phyloP scores from a whole-genome alignment of 164 flowering plant species.

The Cinnamomum micranthum region DNA sequence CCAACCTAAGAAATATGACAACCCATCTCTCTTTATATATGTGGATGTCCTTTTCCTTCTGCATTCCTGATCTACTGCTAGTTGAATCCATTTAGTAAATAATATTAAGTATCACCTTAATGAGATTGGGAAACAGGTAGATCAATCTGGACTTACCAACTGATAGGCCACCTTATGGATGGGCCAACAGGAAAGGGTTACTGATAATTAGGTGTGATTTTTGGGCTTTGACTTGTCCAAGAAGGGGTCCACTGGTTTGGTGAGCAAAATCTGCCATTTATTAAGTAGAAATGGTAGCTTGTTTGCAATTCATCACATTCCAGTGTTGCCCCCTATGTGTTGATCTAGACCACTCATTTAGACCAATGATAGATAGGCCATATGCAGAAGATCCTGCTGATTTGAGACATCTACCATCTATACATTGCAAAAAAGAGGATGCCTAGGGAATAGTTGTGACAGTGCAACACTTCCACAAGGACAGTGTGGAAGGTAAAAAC shows the following conservation, averaged over 20 bases:
- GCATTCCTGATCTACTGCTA: neutral
- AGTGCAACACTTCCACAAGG: neutral
- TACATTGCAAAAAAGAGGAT: neutral
- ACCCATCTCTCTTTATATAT: conserved; percentile 19
- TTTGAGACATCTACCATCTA: neutral
- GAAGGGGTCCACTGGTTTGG: too few species aligned
- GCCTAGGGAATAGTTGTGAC: neutral
- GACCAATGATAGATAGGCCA: neutral
- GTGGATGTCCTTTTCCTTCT: conserved; percentile 15
- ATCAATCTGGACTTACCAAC: neutral
- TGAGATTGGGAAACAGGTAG: neutral
- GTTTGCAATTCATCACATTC: too few species aligned
- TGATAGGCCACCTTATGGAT: neutral
- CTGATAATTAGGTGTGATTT: too few species aligned
- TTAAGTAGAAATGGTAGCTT: too few species aligned
- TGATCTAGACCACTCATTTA: neutral
- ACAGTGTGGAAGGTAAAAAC: neutral
- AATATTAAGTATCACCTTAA: too few species aligned
- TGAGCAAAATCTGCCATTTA: too few species aligned
- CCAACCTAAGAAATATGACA: conserved; percentile 27
- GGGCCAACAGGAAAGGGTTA: neutral
- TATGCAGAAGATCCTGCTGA: neutral
- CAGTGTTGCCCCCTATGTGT: neutral
- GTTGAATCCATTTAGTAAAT: neutral
- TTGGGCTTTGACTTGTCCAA: too few species aligned